Base-by-base conservation (phyloP, 257 asterid genomes). In the Handroanthus guayacan region DNA sequence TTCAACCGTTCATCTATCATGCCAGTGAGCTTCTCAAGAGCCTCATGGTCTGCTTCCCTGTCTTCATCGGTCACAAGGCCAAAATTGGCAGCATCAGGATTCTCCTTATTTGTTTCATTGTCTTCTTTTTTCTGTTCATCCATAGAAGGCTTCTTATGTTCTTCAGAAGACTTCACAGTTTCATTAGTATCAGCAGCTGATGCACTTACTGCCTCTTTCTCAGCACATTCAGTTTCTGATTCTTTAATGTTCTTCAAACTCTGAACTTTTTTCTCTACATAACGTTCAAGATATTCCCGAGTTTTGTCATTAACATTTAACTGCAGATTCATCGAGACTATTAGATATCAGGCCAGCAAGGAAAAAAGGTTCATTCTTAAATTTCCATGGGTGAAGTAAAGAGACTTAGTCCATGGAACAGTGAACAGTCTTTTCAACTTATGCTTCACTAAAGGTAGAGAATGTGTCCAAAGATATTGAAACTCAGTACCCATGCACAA, bases 1-100 rank as follows among this genome's bases (percentile, higher is more conserved):
- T 82, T 95, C 86, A 93, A 67, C 80, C 99, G 88, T 89, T 95
- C 99, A 81, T 93, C 98, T 76, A 91, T 67, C 95, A 95, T 88
- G 71, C 80, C 86, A 34, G 80, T 86, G 72, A 95, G 86, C 86
- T 93, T 90, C 71, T 86, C 97, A 81, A 75, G 73, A 75, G 90
- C 93, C 79, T 82, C 96, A 39, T 79, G 80, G 75, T 95, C 99
- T 71, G 89, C 89, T 78, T 86, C 83, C 77, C 81, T 86, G 87
- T 90, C 98, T 79, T 86, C 96, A 37, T 93, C 95, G 67, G 91
- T 89, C 50, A 93, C 94, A 76, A 90, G 87, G 72, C 97, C 98
- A 70, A 93, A 90, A 84, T 64, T 85, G 71, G 91, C 76, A 78
- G 90, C 69, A 52, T 87, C 92, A 5, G 71, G 79, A 75, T 77